These are phyloP conservation scores for Umbelopsis sp. DNA, from an alignment of 371 early-diverging fungal species.

Conservation along the genomic window DNA sequence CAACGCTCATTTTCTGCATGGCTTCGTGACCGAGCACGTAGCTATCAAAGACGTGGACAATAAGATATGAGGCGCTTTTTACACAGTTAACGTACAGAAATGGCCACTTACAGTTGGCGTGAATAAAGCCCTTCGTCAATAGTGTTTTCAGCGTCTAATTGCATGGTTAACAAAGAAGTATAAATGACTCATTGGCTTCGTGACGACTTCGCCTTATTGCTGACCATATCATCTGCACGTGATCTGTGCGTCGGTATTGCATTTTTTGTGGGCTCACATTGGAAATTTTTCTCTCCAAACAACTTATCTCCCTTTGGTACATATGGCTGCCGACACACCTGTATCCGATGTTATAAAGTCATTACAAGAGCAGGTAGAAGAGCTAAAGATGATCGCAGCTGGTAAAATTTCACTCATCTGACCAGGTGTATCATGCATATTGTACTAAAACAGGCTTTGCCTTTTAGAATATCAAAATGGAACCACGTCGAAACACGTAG, in stretches of 20 bases:
- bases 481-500: neutral
- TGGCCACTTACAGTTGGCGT: constrained; percentile 89
- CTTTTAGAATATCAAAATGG: neutral
- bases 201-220: neutral
- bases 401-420: neutral
- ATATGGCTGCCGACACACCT: neutral
- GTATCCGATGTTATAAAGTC: constrained; percentile 1
- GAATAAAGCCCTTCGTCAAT: constrained; percentile 98
- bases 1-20: constrained; percentile 98
- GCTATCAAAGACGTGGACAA: constrained; percentile 47
- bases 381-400: constrained; percentile 1
- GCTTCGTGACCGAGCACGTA: constrained; percentile 99
- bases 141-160: constrained; percentile 47
- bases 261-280: too few species aligned
- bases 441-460: neutral
- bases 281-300: too few species aligned
- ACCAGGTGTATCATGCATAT: neutral
- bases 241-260: neutral
- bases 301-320: too few species aligned
- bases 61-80: neutral
- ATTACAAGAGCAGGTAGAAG: constrained; percentile 2
- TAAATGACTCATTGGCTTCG: neutral
- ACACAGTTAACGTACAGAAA: neutral
- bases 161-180: constrained; percentile 35
- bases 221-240: neutral